Evolutionary conservation across 768 basidiomycete genomes (phyloP).

Genomic region (Serendipita sp.): DNA sequence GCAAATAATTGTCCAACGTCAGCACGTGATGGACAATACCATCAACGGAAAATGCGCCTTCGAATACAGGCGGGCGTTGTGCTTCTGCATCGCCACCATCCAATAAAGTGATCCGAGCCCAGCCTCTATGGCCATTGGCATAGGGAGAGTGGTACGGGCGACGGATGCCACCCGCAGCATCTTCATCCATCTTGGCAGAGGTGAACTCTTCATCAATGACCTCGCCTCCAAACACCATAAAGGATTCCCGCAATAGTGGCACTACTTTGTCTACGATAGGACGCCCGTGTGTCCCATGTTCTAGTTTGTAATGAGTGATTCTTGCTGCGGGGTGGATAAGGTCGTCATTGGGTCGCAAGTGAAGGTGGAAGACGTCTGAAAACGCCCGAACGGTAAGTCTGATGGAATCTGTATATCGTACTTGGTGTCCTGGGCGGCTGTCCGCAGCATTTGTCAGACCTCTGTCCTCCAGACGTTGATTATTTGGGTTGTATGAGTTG

Average conservation of each 20-base stretch:
- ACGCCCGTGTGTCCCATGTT: constrained; percentile 28
- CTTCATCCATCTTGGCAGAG: constrained; percentile 41
- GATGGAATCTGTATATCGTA: constrained; percentile 55
- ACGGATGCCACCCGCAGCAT: constrained; percentile 38
- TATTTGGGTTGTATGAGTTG: constrained; percentile 19
- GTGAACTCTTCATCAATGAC: constrained; percentile 48
- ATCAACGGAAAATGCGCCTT: constrained; percentile 57
- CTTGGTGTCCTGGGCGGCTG: constrained; percentile 20
- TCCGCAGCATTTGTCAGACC: neutral
- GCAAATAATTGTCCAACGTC: constrained; percentile 54
- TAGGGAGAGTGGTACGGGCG: constrained; percentile 24
- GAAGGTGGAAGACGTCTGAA: constrained; percentile 49
- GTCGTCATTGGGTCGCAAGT: constrained; percentile 62
- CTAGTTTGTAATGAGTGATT: constrained; percentile 44
- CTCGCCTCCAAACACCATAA: constrained; percentile 60
- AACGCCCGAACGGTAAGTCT: constrained; percentile 54
- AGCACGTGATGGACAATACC: constrained; percentile 57
- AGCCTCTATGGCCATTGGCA: constrained; percentile 37
- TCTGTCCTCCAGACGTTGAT: neutral
- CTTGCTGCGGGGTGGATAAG: constrained; percentile 67
- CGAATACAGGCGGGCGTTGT: constrained; percentile 42
- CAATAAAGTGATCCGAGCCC: constrained; percentile 66
- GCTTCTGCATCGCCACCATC: constrained; percentile 34
- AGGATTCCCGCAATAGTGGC: constrained; percentile 46
- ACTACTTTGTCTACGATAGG: constrained; percentile 36